Evolutionary conservation across 2,329 filamentous ascomycete genomes (phyloP), one percentile per base, ranked within the genome.

Genomic region (Epicoccum nigrum): DNA sequence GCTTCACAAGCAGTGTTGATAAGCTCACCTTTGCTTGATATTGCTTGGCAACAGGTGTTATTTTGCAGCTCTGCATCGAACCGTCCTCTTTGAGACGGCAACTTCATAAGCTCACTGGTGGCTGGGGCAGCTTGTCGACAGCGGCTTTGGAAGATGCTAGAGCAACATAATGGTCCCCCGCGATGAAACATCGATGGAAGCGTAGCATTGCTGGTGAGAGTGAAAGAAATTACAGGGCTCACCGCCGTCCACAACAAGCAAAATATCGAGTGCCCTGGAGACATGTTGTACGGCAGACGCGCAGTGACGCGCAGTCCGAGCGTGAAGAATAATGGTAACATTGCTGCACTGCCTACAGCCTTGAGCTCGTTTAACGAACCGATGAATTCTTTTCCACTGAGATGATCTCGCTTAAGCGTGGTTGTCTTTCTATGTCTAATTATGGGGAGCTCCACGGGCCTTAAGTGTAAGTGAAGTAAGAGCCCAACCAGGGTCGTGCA

Each of bases 11-110:
- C 16, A 30, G n/a, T 12, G 35, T 20, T 41, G 50, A 50, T 51
- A 60, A 59, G 58, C 48, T 51, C n/a, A n/a, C n/a, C n/a, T n/a
- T n/a, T n/a, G n/a, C n/a, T n/a, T 35, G 21, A 4, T 15, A 17
- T 35, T 3, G 37, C 42, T 51, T 51, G 49, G 49, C 48, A 32
- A 32, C 13, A 35, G 37, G 35, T 17, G 42, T 46, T 51, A 7
- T 46, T 51, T 37, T 20, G 38, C 32, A 19, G 35, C 35, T 19
- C 37, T 55, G 51, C 49, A 49, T 56, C 48, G 20, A 45, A 59
- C 56, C 59, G 64, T 30, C 59, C 54, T 49, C 5, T 51, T 59
- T 12, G 20, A 55, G 60, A 40, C 59, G 55, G 32, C 25, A 45
- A 35, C 54, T 46, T 38, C 2, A 9, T n/a, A 31, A 42, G 53